A percentile compares a stretch with the other conserved stretches of the same genome.
These are phyloP conservation scores for Penicillium sp. DNA, from an alignment of 2,329 filamentous ascomycete genomes.

Conservation along the genomic window DNA sequence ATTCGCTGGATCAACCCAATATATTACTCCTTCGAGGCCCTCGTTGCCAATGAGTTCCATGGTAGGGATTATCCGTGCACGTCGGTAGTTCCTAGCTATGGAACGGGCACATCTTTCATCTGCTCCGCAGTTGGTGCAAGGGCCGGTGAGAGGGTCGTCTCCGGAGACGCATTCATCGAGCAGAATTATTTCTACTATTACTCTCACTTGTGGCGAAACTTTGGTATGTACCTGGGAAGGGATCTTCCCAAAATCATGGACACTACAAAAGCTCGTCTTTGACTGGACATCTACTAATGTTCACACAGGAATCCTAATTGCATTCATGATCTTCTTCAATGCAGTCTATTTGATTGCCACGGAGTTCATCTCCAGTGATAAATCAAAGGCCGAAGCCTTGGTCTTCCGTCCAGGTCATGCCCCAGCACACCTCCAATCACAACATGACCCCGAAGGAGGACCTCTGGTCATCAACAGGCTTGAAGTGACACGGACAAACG, in stretches of 20 bases:
- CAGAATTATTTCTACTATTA: constrained; percentile 58
- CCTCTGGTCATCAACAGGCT: constrained; percentile 4
- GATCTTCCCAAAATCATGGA: not conserved
- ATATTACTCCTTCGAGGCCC: constrained; percentile 33
- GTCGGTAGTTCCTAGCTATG: constrained; percentile 21
- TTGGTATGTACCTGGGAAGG: constrained; percentile 46
- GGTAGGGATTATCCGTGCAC: constrained; percentile 25
- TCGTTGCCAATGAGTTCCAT: constrained; percentile 37
- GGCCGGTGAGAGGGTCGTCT: constrained; percentile 55
- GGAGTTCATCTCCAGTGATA: constrained; percentile 57
- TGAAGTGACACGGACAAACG: constrained; percentile 15
- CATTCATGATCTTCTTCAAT: constrained; percentile 61
- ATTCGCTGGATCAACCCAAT: constrained; percentile 36
- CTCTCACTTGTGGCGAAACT: constrained; percentile 65
- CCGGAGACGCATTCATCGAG: constrained; percentile 60
- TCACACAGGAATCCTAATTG: constrained; percentile 56
- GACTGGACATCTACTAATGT: not conserved
- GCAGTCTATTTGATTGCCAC: constrained; percentile 54
- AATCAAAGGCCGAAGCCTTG: constrained; percentile 73
- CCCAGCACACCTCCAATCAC: constrained; percentile 19
- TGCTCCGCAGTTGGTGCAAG: constrained; percentile 49
- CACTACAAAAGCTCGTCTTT: not conserved
- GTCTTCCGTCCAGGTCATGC: constrained; percentile 64
- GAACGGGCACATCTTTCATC: constrained; percentile 17
- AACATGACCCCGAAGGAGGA: constrained; percentile 9